Base-by-base conservation (phyloP, 1,284 basidiomycete species). In the Austroboletus niveus region DNA sequence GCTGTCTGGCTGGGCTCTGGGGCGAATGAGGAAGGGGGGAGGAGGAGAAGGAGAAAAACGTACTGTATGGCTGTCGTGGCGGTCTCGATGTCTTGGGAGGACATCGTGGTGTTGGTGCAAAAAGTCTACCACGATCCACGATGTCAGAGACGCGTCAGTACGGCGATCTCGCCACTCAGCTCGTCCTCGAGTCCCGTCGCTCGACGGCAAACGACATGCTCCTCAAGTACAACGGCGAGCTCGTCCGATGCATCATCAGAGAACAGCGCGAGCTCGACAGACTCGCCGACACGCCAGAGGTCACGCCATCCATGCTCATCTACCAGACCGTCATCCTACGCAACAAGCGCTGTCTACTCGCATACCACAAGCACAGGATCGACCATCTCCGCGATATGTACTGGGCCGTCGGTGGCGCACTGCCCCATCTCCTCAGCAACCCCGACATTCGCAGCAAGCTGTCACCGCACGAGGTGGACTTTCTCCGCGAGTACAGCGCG, bases 311-410 rank as follows among this genome's bases (percentile, higher is more conserved):
- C 24, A 75, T 96, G 49, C 82, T 94, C 47, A 83, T 98, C 60
- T 86, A 90, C 63, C 92, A 97, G 68, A 88, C 94, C 8, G 84
- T 91, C 27, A 88, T 95, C 55, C 78, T 86, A 42, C 82, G 94
- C 57, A 97, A 98, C 77, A 96, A 97, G 69, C 87, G 96, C 14
- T 94, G 92, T 66, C 78, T 98, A 8, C 81, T 98, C 35, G 93
- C 93, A 1, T 99, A 98, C 72, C 92, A 98, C 67, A 74, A 82
- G 30, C 88, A 92, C 66, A 82, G 96, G 31, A 72, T 93, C 40
- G 87, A 92, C 62, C 84, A 85, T 52, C 81, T 98, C 49, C 82
- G 86, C 58, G 85, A 89, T 62, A 79, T 91, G 72, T 96, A 92
- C 71, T 98, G 95, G 94, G 75, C 83, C n/a, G 82, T 84, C 12